A percentile compares a stretch with the other conserved stretches of the same genome.
Conservation (phyloP, 352 stramenopile genomes). For the Globisporangium nagaii region DNA sequence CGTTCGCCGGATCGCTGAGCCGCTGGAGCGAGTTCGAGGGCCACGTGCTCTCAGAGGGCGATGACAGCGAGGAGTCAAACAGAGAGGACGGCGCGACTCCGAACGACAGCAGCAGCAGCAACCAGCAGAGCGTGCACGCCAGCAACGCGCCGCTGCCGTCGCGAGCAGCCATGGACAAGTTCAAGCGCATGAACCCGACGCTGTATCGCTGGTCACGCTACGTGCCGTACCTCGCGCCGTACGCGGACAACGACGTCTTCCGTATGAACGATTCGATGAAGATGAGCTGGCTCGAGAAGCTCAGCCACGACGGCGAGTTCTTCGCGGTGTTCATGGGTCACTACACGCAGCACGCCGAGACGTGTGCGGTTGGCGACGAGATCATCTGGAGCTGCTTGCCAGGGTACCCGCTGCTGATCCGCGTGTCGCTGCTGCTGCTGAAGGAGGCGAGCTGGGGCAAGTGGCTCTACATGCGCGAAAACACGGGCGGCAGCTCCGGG, state of each 20-base stretch:
- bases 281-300: constrained; percentile 42
- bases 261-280: constrained; percentile 31
- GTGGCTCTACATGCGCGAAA: constrained; percentile 47
- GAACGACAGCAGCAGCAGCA: constrained; percentile 15
- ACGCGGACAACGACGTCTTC: constrained; percentile 56
- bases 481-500: constrained; percentile 20
- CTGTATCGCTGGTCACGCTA: constrained; percentile 59
- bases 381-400: constrained; percentile 49
- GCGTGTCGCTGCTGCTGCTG: constrained; percentile 47
- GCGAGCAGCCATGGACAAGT: constrained; percentile 28
- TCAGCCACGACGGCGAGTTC: constrained; percentile 68
- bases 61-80: constrained; percentile 14
- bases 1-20: constrained; percentile 45
- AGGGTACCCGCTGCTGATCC: constrained; percentile 57
- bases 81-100: neutral
- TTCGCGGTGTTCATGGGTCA: constrained; percentile 67
- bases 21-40: constrained; percentile 58
- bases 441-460: constrained; percentile 67
- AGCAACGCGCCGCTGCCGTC: neutral
- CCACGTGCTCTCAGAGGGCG: constrained; percentile 25
- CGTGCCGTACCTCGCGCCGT: constrained; percentile 45
- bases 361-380: constrained; percentile 22
- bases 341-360: constrained; percentile 43
- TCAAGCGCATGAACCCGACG: constrained; percentile 46
- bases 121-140: constrained; percentile 10